Percentiles rank a stretch among this genome's conserved stretches.
Evolutionary conservation across 129 eudicot genomes (phyloP).

Genomic region (Lactuca sativa): DNA sequence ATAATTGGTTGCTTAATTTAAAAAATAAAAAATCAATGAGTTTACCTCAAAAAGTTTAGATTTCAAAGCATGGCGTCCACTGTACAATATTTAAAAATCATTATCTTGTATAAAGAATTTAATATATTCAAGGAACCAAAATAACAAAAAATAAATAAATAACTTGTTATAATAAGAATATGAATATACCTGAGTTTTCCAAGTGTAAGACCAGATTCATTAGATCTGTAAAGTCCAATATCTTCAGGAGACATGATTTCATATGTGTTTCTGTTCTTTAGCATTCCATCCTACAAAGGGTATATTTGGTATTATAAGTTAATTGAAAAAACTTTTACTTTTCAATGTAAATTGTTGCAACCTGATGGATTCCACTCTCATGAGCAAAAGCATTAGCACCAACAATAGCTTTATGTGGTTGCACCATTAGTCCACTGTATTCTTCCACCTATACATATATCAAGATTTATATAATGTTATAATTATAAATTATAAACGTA

Average conservation of each 20-base stretch:
- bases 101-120: background rate
- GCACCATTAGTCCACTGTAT: conserved; percentile 73
- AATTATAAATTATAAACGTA: background rate
- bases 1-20: background rate
- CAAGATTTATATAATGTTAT: background rate
- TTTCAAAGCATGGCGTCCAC: conserved; percentile 96
- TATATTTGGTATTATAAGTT: no score
- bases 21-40: background rate
- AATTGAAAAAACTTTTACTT: background rate
- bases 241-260: conserved; percentile 96
- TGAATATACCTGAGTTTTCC: conserved; percentile 97
- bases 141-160: background rate
- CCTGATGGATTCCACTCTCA: conserved; percentile 99
- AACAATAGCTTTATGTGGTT: conserved; percentile 97
- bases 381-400: conserved; percentile 99
- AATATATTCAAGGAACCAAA: background rate
- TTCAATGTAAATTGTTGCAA: conserved; percentile 5
- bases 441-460: conserved; percentile 64
- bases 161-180: background rate
- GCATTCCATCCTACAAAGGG: conserved; percentile 80
- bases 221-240: conserved; percentile 82
- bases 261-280: conserved; percentile 78
- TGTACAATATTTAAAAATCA: conserved; percentile 22
- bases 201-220: conserved; percentile 89
- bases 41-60: conserved; percentile 78